These are phyloP conservation scores for Cladosporium sp. DNA, from an alignment of 2,329 filamentous ascomycete species.

Conservation along the genomic window DNA sequence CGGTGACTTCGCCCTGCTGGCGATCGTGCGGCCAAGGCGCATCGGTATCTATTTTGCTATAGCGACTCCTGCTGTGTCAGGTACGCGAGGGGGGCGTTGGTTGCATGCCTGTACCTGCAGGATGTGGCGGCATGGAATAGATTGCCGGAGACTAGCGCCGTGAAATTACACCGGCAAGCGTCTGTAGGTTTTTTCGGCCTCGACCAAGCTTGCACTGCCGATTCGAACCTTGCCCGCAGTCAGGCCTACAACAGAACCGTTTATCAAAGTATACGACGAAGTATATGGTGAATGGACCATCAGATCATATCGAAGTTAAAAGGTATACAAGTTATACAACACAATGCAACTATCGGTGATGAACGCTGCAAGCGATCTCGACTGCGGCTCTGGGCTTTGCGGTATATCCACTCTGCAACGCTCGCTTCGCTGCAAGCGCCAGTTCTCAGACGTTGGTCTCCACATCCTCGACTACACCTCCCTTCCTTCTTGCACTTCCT, in stretches of 20 bases:
- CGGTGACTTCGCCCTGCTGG: background rate
- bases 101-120: conserved; percentile 8
- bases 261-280: background rate
- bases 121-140: conserved; percentile 10
- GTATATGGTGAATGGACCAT: background rate
- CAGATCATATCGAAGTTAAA: background rate
- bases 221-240: background rate
- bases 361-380: background rate
- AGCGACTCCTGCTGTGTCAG: background rate
- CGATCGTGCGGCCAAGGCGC: conserved; percentile 1
- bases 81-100: conserved; percentile 5
- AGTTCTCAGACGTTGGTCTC: conserved; percentile 8
- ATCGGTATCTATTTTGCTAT: background rate
- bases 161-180: background rate
- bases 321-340: background rate
- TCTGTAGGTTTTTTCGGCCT: background rate
- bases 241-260: background rate
- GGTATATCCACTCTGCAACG: background rate
- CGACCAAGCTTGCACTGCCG: no score
- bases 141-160: conserved; percentile 12
- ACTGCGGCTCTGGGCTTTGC: background rate
- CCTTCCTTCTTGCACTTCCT: background rate
- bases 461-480: background rate
- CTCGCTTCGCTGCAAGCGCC: conserved; percentile 15
- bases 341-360: background rate